phyloP scores from a whole-genome alignment of 2,329 filamentous ascomycete species.

The Epichloe hybrida region DNA sequence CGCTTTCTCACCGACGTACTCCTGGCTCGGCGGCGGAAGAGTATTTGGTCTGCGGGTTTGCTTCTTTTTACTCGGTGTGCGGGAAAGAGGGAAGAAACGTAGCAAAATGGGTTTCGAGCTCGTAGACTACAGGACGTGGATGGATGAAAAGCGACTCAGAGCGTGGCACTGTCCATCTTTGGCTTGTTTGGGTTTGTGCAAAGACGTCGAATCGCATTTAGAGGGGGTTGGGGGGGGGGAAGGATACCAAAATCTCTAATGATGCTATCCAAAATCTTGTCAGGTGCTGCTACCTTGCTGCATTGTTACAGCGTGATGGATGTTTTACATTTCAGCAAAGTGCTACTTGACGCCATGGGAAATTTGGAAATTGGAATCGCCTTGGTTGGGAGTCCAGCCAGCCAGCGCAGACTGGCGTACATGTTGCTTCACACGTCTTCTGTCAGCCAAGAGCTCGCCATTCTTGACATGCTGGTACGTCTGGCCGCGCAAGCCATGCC shows the following conservation, averaged over 20 bases:
- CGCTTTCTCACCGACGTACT: neutral
- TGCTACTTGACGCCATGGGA: slow-evolving; percentile 11
- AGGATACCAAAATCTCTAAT: slow-evolving; percentile 22
- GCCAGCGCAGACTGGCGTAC: slow-evolving; percentile 34
- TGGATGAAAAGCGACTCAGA: slow-evolving; percentile 11
- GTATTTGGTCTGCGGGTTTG: neutral
- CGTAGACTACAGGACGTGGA: slow-evolving; percentile 13
- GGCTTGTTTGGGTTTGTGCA: slow-evolving; percentile 21
- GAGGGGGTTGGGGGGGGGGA: slow-evolving; percentile 15
- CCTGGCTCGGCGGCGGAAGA: neutral
- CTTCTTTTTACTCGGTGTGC: neutral
- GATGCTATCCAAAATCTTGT: slow-evolving; percentile 12
- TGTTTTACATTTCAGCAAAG: slow-evolving; percentile 2
- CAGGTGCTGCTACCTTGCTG: neutral
- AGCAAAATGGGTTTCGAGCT: slow-evolving; percentile 12
- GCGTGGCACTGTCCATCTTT: slow-evolving; percentile 12
- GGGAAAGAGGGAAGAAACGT: neutral
- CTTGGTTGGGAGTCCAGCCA: slow-evolving; percentile 53
- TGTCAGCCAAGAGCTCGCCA: slow-evolving; percentile 24
- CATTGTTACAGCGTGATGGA: neutral
- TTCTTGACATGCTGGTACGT: slow-evolving; percentile 45
- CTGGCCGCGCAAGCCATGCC: slow-evolving; percentile 16
- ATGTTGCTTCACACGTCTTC: slow-evolving; percentile 41
- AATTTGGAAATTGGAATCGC: slow-evolving; percentile 32
- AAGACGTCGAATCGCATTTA: slow-evolving; percentile 17